phyloP scores from a whole-genome alignment of 202 grass and related monocot genomes.

The Eragrostis tef region DNA sequence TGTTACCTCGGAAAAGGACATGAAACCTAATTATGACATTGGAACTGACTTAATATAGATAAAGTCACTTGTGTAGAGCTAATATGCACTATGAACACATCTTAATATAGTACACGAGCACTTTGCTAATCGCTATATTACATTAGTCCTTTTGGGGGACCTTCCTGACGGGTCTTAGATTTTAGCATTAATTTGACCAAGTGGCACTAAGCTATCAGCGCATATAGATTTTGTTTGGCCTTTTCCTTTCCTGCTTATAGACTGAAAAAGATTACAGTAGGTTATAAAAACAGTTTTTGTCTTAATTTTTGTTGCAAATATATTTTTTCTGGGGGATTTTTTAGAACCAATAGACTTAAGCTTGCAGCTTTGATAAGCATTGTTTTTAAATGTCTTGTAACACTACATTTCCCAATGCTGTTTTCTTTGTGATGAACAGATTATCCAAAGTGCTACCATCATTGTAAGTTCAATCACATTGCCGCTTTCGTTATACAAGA shows the following conservation, averaged over 20 bases:
- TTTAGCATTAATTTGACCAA: background rate
- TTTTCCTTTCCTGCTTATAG: background rate
- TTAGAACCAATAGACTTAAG: background rate
- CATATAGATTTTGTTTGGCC: background rate
- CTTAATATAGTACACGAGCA: background rate
- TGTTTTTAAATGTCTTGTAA: background rate
- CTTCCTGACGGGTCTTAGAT: too few species aligned
- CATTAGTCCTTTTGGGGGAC: too few species aligned
- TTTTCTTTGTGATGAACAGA: background rate
- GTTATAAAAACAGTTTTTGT: background rate
- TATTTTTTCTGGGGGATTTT: background rate
- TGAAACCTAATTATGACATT: background rate
- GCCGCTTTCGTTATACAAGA: background rate
- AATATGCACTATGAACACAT: background rate
- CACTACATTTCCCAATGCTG: background rate
- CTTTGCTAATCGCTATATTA: too few species aligned
- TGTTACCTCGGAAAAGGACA: background rate
- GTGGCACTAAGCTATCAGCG: background rate
- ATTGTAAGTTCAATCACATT: background rate
- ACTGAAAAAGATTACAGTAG: background rate
- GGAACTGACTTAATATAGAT: background rate
- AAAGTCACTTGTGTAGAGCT: background rate
- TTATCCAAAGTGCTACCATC: background rate
- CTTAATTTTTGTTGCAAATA: background rate
- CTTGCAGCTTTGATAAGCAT: constrained; percentile 4